These are phyloP conservation scores for Naematelia aurantialba DNA, from an alignment of 768 basidiomycete genomes.

Conservation along the genomic window DNA sequence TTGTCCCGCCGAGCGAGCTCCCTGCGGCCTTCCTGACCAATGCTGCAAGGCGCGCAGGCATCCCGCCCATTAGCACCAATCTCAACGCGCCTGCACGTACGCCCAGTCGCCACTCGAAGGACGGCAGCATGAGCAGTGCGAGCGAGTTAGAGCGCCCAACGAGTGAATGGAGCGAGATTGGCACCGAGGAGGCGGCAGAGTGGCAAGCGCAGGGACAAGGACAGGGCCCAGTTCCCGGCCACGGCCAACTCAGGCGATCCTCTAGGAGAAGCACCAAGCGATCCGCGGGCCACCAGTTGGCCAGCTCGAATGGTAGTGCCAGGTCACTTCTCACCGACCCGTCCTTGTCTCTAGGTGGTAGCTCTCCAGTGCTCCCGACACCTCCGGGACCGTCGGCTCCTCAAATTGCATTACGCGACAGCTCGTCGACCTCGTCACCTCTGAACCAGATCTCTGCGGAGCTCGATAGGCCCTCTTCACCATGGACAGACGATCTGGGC, in stretches of 20 bases:
- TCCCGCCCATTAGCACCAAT: conserved; percentile 28
- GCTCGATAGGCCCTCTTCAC: conserved; percentile 1
- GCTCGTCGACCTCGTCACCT: conserved; percentile 17
- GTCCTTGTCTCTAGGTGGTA: conserved; percentile 5
- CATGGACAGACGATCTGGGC: neutral
- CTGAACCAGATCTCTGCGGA: neutral
- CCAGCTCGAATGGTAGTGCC: conserved; percentile 10
- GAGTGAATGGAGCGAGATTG: conserved; percentile 32
- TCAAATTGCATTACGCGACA: neutral
- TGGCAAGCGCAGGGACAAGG: no score
- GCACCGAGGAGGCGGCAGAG: conserved; percentile 18
- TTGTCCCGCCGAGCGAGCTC: conserved; percentile 56
- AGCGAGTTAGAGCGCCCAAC: conserved; percentile 23
- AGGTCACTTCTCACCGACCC: conserved; percentile 27
- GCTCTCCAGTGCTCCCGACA: conserved; percentile 19
- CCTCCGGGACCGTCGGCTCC: conserved; percentile 8
- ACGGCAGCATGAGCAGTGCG: conserved; percentile 40
- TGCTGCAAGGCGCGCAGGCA: conserved; percentile 15
- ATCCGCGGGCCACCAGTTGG: neutral
- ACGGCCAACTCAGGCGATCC: no score
- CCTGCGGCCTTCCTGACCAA: conserved; percentile 11
- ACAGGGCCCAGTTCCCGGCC: no score
- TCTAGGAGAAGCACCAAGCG: no score
- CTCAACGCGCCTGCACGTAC: conserved; percentile 5
- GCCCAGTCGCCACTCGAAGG: conserved; percentile 40